Evolutionary conservation across 2,329 filamentous ascomycete species (phyloP), one percentile per base, ranked within the genome.

Genomic region (Chalaropsis ovoidea): DNA sequence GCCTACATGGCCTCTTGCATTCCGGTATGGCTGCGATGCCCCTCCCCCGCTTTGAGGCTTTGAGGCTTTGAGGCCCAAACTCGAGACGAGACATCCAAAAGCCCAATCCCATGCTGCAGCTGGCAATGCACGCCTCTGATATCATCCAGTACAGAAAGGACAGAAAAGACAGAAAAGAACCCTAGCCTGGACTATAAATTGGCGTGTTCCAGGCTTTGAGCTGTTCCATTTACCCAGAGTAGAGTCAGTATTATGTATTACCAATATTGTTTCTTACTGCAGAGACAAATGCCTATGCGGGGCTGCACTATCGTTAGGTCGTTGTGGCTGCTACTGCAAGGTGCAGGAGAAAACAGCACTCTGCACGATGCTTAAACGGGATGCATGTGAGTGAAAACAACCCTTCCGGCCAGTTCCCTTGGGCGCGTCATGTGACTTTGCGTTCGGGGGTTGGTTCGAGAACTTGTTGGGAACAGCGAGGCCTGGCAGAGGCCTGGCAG

Each of bases 261-360:
- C 8, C 8, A 10, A 1, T 6, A 39, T 39, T 39, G 35, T 5
- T 39, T 39, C 4, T 39, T 39, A 39, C 35, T 8, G 4, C 35
- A 39, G 31, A 58, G 17, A n/a, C 24, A 58, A 47, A 6, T 10
- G 43, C 6, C 43, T 10, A 47, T 17, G 43, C 43, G 4, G 54
- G 10, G 54, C 52, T 35, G 24, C 15, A 39, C 54, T 39, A 10
- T 10, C 15, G 15, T 35, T 11, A 19, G 17, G 24, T 39, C 15
- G 6, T 13, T 13, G 17, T 35, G 54, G 17, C 22, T 10, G 35
- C 35, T 24, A 7, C 56, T 58, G 45, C 56, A 67, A 56, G 41
- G 47, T 19, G 56, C 41, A 62, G 60, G 47, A 65, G 56, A 65
- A 67, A 67, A 67, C 47, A 13, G 49, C 63, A 67, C 66, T 62